These are phyloP conservation scores for Symbiodinium pilosum DNA, from an alignment of 73 alveolate genomes.

Conservation along the genomic window DNA sequence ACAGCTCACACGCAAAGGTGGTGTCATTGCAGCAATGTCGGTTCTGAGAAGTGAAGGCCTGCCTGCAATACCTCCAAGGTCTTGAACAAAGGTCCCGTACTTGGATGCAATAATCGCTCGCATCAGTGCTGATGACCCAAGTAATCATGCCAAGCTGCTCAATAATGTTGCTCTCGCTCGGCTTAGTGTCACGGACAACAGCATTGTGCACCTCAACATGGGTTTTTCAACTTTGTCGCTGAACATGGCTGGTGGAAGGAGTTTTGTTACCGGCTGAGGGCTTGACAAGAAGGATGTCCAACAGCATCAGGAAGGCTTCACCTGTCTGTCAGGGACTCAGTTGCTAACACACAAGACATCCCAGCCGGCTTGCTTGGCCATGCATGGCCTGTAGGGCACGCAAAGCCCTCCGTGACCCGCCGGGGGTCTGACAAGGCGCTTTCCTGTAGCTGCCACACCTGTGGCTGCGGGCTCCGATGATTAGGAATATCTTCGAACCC, in stretches of 20 bases:
- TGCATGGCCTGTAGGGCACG: constrained; percentile 62
- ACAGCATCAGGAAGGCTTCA: constrained; percentile 68
- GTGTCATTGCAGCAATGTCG: too few relatives aligned
- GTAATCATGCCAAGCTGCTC: neutral
- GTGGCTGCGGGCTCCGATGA: too few relatives aligned
- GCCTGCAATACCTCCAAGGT: constrained; percentile 76
- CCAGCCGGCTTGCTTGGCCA: too few relatives aligned
- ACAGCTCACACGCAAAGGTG: too few relatives aligned
- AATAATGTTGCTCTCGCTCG: neutral
- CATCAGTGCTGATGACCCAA: neutral
- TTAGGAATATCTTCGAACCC: too few relatives aligned
- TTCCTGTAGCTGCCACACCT: constrained; percentile 80
- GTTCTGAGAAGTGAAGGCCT: neutral
- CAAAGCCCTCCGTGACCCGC: constrained; percentile 22
- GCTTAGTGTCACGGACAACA: neutral
- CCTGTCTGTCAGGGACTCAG: too few relatives aligned
- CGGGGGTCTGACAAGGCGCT: constrained; percentile 31
- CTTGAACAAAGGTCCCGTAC: constrained; percentile 33
- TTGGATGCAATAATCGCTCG: neutral
- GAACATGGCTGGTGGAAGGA: too few relatives aligned
- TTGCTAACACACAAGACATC: too few relatives aligned
- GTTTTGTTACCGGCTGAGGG: neutral
- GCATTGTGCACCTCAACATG: neutral
- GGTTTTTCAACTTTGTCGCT: too few relatives aligned
- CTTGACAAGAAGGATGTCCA: constrained; percentile 38